Evolutionary conservation across 1,284 basidiomycete genomes (phyloP).

Genomic region (Coriolopsis trogii): DNA sequence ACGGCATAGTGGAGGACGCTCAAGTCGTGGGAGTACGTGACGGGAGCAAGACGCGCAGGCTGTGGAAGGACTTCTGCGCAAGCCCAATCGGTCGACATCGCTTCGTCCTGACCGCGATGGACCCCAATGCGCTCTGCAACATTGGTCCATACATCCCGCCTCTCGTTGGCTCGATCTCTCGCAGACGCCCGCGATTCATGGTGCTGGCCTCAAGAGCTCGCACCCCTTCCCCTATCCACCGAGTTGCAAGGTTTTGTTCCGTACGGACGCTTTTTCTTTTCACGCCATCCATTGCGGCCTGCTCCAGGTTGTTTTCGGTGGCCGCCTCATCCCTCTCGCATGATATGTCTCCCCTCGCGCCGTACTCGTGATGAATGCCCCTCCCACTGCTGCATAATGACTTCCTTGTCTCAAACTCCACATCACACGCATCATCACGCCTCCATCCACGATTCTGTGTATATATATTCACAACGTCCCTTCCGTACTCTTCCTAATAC

Average conservation of each 20-base stretch:
- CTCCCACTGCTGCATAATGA: constrained; percentile 13
- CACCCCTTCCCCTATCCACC: constrained; percentile 14
- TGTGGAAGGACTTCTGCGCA: constrained; percentile 13
- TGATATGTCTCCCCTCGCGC: constrained; percentile 30
- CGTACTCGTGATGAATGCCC: constrained; percentile 33
- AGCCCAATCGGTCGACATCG: not conserved
- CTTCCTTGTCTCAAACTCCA: constrained; percentile 12
- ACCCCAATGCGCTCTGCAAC: no score
- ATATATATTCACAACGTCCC: constrained; percentile 13
- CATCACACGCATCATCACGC: constrained; percentile 23
- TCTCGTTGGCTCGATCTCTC: constrained; percentile 21
- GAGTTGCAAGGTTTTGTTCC: constrained; percentile 33
- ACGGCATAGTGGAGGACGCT: constrained; percentile 19
- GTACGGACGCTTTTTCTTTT: constrained; percentile 74
- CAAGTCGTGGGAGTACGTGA: constrained; percentile 19
- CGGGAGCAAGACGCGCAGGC: constrained; percentile 26
- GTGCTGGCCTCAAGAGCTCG: constrained; percentile 21
- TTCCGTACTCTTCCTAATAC: constrained; percentile 10
- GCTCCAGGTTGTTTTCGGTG: constrained; percentile 19
- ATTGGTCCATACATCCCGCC: constrained; percentile 8
- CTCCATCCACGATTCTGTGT: constrained; percentile 22
- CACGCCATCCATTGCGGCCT: constrained; percentile 41
- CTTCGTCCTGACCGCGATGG: no score
- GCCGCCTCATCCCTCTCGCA: constrained; percentile 33
- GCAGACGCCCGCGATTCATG: constrained; percentile 13